Evolutionary conservation across 805 yeast genomes (phyloP).

Genomic region (Komagataella populi): DNA sequence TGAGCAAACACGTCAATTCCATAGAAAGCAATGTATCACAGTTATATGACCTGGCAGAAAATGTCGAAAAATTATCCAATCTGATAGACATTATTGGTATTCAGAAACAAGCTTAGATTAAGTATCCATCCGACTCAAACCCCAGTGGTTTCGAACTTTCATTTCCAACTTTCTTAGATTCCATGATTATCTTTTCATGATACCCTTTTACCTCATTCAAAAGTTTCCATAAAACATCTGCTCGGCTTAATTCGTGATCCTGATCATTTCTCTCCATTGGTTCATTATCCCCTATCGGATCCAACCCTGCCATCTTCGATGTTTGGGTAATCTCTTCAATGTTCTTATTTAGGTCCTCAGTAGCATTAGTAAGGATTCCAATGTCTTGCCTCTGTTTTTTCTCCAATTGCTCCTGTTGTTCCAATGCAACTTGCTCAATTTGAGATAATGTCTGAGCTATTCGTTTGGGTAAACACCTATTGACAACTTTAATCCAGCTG

Average conservation of each 20-base stretch:
- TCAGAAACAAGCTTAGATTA: background rate
- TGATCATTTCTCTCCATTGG: background rate
- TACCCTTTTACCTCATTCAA: background rate
- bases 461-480: conserved; percentile 3
- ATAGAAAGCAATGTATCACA: background rate
- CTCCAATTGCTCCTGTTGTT: conserved; percentile 2
- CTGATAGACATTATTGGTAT: background rate
- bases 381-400: background rate
- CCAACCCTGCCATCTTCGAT: background rate
- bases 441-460: conserved; percentile 4
- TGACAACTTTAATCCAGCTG: conserved; percentile 3
- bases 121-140: background rate
- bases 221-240: background rate
- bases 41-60: background rate
- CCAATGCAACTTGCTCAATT: conserved; percentile 7
- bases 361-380: background rate
- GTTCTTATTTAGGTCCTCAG: background rate
- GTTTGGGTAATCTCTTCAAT: background rate
- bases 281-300: background rate
- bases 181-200: background rate
- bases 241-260: background rate
- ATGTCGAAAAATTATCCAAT: background rate
- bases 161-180: background rate
- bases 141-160: background rate
- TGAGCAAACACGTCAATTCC: background rate